Base-by-base conservation (phyloP, 2,329 filamentous ascomycete species). In the Stenocarpella maydis region DNA sequence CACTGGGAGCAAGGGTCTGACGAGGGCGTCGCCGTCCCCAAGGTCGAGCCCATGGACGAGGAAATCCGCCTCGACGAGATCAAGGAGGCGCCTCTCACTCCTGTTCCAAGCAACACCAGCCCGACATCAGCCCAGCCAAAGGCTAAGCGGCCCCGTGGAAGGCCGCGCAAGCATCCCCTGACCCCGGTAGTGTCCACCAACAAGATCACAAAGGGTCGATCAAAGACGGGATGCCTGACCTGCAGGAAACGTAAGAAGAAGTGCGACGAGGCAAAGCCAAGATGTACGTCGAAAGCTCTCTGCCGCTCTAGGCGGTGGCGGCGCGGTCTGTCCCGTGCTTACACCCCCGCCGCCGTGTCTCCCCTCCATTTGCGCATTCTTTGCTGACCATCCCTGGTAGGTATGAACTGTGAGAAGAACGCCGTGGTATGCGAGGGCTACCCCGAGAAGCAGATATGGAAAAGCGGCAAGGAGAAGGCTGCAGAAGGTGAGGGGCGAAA, bases 361-460 rank as follows among this genome's bases (percentile, higher is more conserved):
- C 31, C 24, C 34, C 26, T 65, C 68, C 43, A 26, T 50, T 4
- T 65, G n/a, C 55, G 54, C 19, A 64, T 28, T 28, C 45, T 34
- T 41, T 9, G 26, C 58, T 15, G 39, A 45, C 53, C 28, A 49
- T 12, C 17, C 28, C 19, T 52, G 34, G 37, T 65, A 94, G 91
- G 92, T 75, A 86, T 93, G 79, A 97, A 97, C 75, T 97, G 94
- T 77, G 91, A 96, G 81, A 97, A 97, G 85, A 97, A 97, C 78
- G 93, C 94, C 10, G 93, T 97, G 15, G 89, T 95, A 15, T 97
- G 94, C 77, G 94, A 97, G 80, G 94, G 94, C 15, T 97, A 97
- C 77, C 92, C 93, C 63, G 91, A 93, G 71, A 94, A 94, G 78
- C 91, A 93, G 69, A 87, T 94, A 65, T 97, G 94, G 94, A 93